Evolutionary conservation across 208 protist genomes (phyloP).

Genomic region (Leishmania arabica): DNA sequence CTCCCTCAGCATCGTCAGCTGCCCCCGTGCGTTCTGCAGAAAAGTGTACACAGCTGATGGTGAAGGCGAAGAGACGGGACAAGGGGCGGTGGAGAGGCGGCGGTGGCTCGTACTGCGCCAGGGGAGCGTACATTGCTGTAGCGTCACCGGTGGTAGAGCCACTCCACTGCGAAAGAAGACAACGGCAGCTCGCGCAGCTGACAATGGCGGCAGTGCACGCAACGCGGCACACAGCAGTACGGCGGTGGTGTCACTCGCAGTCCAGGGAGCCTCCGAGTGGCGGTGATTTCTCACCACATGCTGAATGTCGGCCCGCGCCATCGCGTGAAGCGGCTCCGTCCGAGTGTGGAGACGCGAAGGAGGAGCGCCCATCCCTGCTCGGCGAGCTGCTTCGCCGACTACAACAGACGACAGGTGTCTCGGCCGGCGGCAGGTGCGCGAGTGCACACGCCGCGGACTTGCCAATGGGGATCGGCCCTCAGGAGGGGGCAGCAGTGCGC

Average conservation of each 20-base stretch:
- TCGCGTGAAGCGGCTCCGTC: not conserved
- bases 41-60: not conserved
- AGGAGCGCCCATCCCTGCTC: not conserved
- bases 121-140: not conserved
- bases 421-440: not conserved
- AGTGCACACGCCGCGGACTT: not conserved
- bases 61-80: not conserved
- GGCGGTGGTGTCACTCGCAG: not conserved
- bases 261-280: not conserved
- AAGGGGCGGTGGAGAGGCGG: not conserved
- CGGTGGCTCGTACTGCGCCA: not conserved
- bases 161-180: not conserved
- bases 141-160: not conserved
- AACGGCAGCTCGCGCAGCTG: not conserved
- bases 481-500: not conserved
- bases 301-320: not conserved
- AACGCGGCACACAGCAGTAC: not conserved
- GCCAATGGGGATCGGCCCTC: not conserved
- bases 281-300: not conserved
- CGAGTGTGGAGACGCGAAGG: not conserved
- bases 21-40: not conserved
- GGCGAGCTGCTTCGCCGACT: constrained; percentile 5
- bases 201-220: not conserved
- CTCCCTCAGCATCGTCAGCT: not conserved
- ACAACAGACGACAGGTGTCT: not conserved